Evolutionary conservation across 768 basidiomycete species (phyloP).

Genomic region (Termitomyces sp.): DNA sequence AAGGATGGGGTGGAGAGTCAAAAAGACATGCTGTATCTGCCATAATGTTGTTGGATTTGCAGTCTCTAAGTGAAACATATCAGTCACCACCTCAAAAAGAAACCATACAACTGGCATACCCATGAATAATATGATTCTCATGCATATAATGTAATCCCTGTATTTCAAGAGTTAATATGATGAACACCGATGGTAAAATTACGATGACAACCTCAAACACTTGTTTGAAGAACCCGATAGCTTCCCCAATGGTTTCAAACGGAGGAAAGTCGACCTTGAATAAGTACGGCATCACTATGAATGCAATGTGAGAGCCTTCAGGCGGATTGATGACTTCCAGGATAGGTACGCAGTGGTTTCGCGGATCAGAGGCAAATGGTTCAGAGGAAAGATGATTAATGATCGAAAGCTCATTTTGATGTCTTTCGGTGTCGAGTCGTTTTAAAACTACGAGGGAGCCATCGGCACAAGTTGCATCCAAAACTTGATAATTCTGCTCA

Average conservation of each 20-base stretch:
- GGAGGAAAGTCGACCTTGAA: conserved; percentile 11
- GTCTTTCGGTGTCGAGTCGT: neutral
- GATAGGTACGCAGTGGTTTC: no score
- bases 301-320: conserved; percentile 10
- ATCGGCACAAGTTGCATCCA: conserved; percentile 30
- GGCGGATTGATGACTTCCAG: no score
- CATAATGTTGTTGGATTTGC: no score
- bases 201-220: conserved; percentile 26
- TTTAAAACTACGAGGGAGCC: conserved; percentile 25
- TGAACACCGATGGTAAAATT: conserved; percentile 7
- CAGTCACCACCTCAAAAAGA: neutral
- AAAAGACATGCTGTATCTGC: no score
- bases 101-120: conserved; percentile 14
- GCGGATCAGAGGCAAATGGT: conserved; percentile 1
- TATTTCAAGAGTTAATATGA: neutral
- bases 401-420: conserved; percentile 27
- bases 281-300: conserved; percentile 25
- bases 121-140: conserved; percentile 25
- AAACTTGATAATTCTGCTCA: neutral
- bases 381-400: conserved; percentile 16
- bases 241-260: conserved; percentile 24
- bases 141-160: conserved; percentile 36
- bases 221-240: no score
- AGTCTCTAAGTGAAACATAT: no score
- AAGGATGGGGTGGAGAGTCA: no score